A percentile compares a stretch with the other conserved stretches of the same genome.
phyloP scores from a whole-genome alignment of 2,329 filamentous ascomycete genomes.

The Elsinoe fawcettii region DNA sequence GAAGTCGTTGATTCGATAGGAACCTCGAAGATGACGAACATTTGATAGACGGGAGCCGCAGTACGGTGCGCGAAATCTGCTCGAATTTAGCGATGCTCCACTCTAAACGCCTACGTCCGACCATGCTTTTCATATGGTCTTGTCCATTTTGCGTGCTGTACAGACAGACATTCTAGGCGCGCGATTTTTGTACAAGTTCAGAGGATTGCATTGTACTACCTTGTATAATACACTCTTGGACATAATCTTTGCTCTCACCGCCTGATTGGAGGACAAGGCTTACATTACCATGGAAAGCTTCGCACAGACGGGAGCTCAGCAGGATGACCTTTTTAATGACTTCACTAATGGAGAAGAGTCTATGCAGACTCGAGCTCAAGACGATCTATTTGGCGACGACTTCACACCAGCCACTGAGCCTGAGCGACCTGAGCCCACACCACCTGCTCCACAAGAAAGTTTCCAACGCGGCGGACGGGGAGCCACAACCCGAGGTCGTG shows the following conservation, averaged over 20 bases:
- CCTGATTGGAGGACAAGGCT: not conserved
- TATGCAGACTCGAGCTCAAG: slow-evolving; percentile 43
- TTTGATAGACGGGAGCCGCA: not conserved
- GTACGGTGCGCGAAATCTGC: not conserved
- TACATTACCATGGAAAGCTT: slow-evolving; percentile 23
- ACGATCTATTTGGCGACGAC: slow-evolving; percentile 46
- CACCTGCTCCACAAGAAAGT: slow-evolving; percentile 12
- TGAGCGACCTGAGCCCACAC: slow-evolving; percentile 22
- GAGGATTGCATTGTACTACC: not conserved
- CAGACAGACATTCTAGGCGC: not conserved
- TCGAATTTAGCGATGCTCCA: not conserved
- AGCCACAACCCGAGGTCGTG: slow-evolving; percentile 21
- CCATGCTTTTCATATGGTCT: not conserved
- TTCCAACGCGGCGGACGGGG: slow-evolving; percentile 14
- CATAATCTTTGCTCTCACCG: not conserved
- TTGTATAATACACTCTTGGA: not conserved
- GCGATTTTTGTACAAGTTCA: not conserved
- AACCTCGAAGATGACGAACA: not conserved
- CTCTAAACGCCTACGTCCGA: not conserved
- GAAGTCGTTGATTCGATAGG: too few relatives aligned
- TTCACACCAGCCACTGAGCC: slow-evolving; percentile 41
- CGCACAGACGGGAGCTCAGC: slow-evolving; percentile 28
- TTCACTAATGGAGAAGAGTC: slow-evolving; percentile 35
- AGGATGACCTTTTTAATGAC: slow-evolving; percentile 30
- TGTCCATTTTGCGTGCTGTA: not conserved